These are phyloP conservation scores for Tetrapisispora taiwanensis DNA, from an alignment of 805 yeast species.

Conservation along the genomic window DNA sequence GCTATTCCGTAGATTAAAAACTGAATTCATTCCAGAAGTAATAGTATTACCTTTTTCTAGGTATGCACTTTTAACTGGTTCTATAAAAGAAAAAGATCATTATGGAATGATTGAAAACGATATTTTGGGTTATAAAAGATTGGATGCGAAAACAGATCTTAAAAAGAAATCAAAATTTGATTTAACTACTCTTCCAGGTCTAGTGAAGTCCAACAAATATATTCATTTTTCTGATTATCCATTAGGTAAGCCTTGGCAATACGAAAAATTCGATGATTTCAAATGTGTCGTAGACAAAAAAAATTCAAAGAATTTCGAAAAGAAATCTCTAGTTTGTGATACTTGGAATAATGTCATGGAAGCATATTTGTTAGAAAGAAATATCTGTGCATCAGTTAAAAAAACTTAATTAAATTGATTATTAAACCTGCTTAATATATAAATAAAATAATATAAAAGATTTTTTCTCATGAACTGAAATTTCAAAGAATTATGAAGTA, in stretches of 20 bases:
- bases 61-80: conserved; percentile 25
- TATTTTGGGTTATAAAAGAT: conserved; percentile 21
- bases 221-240: conserved; percentile 62
- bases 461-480: too few relatives aligned
- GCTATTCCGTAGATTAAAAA: conserved; percentile 20
- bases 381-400: conserved; percentile 10
- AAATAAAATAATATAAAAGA: too few relatives aligned
- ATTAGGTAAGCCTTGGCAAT: conserved; percentile 53
- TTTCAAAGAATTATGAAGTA: too few relatives aligned
- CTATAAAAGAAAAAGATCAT: conserved; percentile 18
- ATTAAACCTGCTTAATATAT: too few relatives aligned
- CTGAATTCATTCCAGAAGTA: conserved; percentile 17
- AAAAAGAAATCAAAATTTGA: neutral
- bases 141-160: conserved; percentile 6
- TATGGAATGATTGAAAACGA: conserved; percentile 19
- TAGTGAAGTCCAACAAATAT: conserved; percentile 30
- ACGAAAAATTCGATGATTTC: conserved; percentile 11
- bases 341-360: conserved; percentile 21
- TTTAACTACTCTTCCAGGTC: neutral
- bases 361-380: conserved; percentile 10
- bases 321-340: conserved; percentile 13
- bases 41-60: conserved; percentile 25
- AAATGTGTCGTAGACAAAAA: conserved; percentile 14
- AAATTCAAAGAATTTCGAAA: conserved; percentile 4
- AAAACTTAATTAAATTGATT: too few relatives aligned